Percentiles rank a stretch among this genome's conserved stretches.
These are phyloP conservation scores for Stagonosporopsis cucurbitacearum DNA, from an alignment of 2,329 filamentous ascomycete species.

Conservation along the genomic window DNA sequence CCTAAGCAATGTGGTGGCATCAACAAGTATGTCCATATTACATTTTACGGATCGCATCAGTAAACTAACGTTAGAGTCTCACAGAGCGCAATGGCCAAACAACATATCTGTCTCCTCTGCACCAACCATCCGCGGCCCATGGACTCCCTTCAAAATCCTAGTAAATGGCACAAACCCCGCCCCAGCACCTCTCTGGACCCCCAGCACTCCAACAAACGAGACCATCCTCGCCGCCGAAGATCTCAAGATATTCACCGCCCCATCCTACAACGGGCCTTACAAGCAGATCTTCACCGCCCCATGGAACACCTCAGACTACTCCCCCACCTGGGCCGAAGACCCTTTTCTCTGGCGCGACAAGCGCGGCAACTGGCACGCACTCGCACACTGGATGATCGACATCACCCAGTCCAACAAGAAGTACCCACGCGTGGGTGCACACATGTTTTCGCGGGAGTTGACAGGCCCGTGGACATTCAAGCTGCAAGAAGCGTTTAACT, in stretches of 20 bases:
- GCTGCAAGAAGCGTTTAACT: constrained; percentile 39
- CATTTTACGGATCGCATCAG: neutral
- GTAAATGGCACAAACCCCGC: constrained; percentile 54
- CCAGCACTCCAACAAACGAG: constrained; percentile 31
- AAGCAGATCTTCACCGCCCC: constrained; percentile 22
- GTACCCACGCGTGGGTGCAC: constrained; percentile 44
- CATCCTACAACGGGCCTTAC: constrained; percentile 38
- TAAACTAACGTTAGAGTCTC: neutral
- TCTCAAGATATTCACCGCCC: constrained; percentile 45
- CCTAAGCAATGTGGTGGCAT: constrained; percentile 24
- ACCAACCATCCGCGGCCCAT: constrained; percentile 20
- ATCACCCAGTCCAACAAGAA: constrained; percentile 32
- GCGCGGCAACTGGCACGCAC: constrained; percentile 45
- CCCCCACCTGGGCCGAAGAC: constrained; percentile 37
- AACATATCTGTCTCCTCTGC: constrained; percentile 29
- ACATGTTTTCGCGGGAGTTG: constrained; percentile 41
- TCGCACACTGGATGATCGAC: constrained; percentile 46
- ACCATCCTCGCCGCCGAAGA: constrained; percentile 48
- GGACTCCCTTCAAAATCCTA: constrained; percentile 20
- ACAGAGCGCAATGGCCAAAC: constrained; percentile 22
- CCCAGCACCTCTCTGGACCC: constrained; percentile 48
- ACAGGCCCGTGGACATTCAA: constrained; percentile 45
- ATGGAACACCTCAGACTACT: constrained; percentile 32
- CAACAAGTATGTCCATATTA: constrained; percentile 4
- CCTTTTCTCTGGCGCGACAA: constrained; percentile 49